phyloP scores from a whole-genome alignment of 495 filamentous ascomycete genomes.

The Penicillium goetzii region DNA sequence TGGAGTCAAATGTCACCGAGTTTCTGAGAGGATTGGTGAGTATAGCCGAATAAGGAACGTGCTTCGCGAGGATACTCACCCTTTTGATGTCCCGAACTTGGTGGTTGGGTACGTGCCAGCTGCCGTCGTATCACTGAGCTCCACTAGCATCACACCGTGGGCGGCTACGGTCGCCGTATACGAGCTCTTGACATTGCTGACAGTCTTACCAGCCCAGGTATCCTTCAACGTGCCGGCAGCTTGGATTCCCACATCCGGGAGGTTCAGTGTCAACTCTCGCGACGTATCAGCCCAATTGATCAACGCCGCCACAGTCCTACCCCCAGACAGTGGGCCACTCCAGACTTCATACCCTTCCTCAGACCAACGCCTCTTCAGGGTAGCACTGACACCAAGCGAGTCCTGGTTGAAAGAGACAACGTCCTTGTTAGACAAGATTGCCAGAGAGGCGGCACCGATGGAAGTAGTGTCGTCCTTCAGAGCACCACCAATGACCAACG shows the following conservation, averaged over 20 bases:
- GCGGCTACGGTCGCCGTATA: constrained; percentile 43
- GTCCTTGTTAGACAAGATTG: constrained; percentile 52
- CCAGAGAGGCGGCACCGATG: constrained; percentile 38
- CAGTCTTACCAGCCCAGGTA: constrained; percentile 43
- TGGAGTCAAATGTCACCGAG: constrained; percentile 32
- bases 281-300: constrained; percentile 50
- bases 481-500: constrained; percentile 56
- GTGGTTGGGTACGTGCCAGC: constrained; percentile 32
- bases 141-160: constrained; percentile 50
- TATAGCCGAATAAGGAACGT: neutral
- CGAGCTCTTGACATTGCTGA: constrained; percentile 37
- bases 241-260: constrained; percentile 47
- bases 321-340: constrained; percentile 48
- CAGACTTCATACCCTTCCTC: constrained; percentile 54
- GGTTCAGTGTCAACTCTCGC: constrained; percentile 42
- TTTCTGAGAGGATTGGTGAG: constrained; percentile 13
- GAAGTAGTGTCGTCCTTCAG: constrained; percentile 38
- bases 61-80: constrained; percentile 24
- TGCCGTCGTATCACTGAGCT: constrained; percentile 39
- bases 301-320: constrained; percentile 44
- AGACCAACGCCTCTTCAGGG: constrained; percentile 37
- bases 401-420: constrained; percentile 60
- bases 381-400: constrained; percentile 49
- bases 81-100: constrained; percentile 22
- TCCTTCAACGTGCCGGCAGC: constrained; percentile 43